Evolutionary conservation across 2,329 filamentous ascomycete species (phyloP), one percentile per base, ranked within the genome.

Genomic region (Pseudocercospora vitis): DNA sequence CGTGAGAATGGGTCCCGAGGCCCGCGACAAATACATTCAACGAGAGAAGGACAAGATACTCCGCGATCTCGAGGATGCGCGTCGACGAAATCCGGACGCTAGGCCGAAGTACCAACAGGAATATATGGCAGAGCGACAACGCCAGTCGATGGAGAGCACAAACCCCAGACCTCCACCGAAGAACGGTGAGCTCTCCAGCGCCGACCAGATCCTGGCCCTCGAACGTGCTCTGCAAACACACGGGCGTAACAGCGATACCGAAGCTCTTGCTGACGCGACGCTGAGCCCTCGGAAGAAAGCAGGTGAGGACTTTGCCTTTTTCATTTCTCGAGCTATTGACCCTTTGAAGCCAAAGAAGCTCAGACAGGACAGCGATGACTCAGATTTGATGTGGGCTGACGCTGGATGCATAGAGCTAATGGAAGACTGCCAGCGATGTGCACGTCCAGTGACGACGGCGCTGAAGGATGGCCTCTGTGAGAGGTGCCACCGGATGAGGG

Each of bases 301-400:
- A 48, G 58, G 55, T 51, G 55, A 60, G 51, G 46, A 55, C 21
- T 32, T 56, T 29, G 57, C 52, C 23, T 44, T 48, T 45, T 49
- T 50, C n/a, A 21, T 58, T 18, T 52, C 57, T 11, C 50, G 45
- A 8, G 42, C 29, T 16, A 24, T 56, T 8, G 59, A 59, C 39
- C 48, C 47, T 48, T 42, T 63, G 21, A 55, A 55, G 8, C 23
- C 40, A 14, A 57, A 50, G 28, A 40, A 40, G 14, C 35, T 39
- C 7, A 46, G 54, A 45, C 40, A 40, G 16, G 42, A 45, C 11
- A 55, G 39, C 28, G 29, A 44, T 12, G 57, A 58, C 46, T 54
- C 50, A 33, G 58, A 57, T 23, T 18, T 55, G 48, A 55, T 53
- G 42, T 60, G 61, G 32, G 59, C 60, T 57, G 60, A 61, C 53